phyloP scores from a whole-genome alignment of 176 grass and related monocot genomes.

The Pharus latifolius region DNA sequence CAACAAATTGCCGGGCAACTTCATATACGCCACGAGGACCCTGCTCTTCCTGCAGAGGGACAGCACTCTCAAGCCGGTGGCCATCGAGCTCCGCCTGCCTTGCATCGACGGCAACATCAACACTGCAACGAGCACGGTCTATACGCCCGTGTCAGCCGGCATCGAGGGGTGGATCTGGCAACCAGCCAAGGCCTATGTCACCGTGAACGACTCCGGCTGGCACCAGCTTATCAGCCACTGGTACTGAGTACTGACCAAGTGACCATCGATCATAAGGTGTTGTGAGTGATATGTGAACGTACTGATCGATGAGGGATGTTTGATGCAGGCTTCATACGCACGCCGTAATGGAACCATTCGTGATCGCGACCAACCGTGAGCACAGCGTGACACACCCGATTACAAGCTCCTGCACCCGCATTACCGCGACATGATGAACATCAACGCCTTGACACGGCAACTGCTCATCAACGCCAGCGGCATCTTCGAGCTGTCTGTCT shows the following conservation, averaged over 20 bases:
- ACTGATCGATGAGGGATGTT: no score
- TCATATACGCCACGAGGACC: conserved; percentile 19
- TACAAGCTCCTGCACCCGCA: not conserved
- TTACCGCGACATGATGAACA: conserved; percentile 3
- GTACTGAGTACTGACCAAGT: not conserved
- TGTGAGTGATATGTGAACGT: not conserved
- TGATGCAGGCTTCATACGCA: not conserved
- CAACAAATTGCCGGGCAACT: not conserved
- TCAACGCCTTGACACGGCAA: not conserved
- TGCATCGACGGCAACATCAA: not conserved
- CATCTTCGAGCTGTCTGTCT: not conserved
- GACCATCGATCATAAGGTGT: not conserved
- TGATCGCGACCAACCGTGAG: not conserved
- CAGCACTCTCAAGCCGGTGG: conserved; percentile 23
- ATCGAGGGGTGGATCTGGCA: conserved; percentile 10
- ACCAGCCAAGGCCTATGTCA: conserved; percentile 20
- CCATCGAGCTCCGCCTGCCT: conserved; percentile 24
- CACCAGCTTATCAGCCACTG: conserved; percentile 26
- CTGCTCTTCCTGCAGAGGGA: not conserved
- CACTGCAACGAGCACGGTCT: conserved; percentile 7
- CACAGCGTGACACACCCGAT: not conserved
- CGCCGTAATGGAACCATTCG: not conserved
- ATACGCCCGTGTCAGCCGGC: not conserved
- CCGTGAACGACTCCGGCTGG: conserved; percentile 6
- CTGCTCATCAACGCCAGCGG: not conserved